phyloP scores from a whole-genome alignment of 208 protist species.

The Crithidia bombi region DNA sequence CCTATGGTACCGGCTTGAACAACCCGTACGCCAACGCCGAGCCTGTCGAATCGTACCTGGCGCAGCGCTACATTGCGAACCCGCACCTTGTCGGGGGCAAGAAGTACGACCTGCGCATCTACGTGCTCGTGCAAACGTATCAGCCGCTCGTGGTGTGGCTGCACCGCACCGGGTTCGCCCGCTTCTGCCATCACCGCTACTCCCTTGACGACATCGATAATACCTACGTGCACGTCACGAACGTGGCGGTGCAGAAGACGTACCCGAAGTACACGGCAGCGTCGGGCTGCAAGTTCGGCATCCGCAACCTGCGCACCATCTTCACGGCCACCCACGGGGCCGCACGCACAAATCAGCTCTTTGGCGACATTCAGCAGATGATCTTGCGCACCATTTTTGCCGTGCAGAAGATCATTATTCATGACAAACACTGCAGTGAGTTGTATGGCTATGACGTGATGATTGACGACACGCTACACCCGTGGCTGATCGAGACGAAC shows the following conservation, averaged over 20 bases:
- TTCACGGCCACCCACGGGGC: conserved; percentile 88
- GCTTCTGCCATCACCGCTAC: conserved; percentile 94
- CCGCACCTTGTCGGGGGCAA: conserved; percentile 93
- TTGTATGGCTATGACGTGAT: conserved; percentile 94
- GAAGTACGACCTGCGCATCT: conserved; percentile 95
- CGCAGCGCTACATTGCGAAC: conserved; percentile 91
- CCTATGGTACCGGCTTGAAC: not conserved
- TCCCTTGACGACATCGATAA: conserved; percentile 92
- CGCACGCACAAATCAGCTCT: conserved; percentile 85
- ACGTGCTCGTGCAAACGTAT: conserved; percentile 89
- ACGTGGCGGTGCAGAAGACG: conserved; percentile 97
- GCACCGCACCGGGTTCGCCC: conserved; percentile 91
- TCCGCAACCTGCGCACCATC: conserved; percentile 77
- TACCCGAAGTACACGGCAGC: conserved; percentile 91
- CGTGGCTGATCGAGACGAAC: conserved; percentile 93
- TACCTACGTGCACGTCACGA: conserved; percentile 97
- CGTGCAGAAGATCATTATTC: conserved; percentile 80
- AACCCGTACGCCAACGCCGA: conserved; percentile 46
- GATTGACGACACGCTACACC: conserved; percentile 84
- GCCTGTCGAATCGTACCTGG: conserved; percentile 83
- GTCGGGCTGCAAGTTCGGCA: conserved; percentile 86
- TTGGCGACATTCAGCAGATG: conserved; percentile 93
- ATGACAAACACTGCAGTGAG: conserved; percentile 91
- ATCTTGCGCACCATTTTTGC: conserved; percentile 86
- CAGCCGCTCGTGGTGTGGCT: conserved; percentile 90